These are phyloP conservation scores for Punica granatum DNA, from an alignment of 345 rosid genomes.

Conservation along the genomic window DNA sequence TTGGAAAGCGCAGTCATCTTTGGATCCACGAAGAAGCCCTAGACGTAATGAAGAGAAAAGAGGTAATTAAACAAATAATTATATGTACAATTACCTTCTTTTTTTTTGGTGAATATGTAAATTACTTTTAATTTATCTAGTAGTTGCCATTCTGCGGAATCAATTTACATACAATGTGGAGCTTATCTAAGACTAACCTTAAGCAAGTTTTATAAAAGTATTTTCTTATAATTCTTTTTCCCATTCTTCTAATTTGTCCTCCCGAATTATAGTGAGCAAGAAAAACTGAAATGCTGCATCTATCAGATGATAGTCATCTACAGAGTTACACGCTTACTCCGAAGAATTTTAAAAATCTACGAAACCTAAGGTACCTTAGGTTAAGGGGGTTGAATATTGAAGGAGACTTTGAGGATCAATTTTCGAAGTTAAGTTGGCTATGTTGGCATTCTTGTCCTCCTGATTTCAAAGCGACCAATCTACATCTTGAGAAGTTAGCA, in stretches of 20 bases:
- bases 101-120: too few species aligned
- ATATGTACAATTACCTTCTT: too few species aligned
- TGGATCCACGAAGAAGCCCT: background rate
- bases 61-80: constrained; percentile 10
- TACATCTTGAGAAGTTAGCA: constrained; percentile 3
- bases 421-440: background rate
- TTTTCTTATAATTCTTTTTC: too few species aligned
- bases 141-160: too few species aligned
- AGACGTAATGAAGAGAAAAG: fast-evolving
- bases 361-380: constrained; percentile 1
- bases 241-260: too few species aligned
- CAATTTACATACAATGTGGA: too few species aligned
- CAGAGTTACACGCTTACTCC: background rate
- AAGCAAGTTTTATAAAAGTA: too few species aligned
- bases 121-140: too few species aligned
- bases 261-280: too few species aligned
- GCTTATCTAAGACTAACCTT: too few species aligned
- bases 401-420: fast-evolving
- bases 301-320: background rate
- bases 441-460: background rate
- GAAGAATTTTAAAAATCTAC: too few species aligned
- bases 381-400: too few species aligned
- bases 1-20: background rate
- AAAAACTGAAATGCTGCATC: background rate
- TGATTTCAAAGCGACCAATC: background rate